phyloP scores from a whole-genome alignment of 2,329 filamentous ascomycete species.

The Domatiomyces catenatus region DNA sequence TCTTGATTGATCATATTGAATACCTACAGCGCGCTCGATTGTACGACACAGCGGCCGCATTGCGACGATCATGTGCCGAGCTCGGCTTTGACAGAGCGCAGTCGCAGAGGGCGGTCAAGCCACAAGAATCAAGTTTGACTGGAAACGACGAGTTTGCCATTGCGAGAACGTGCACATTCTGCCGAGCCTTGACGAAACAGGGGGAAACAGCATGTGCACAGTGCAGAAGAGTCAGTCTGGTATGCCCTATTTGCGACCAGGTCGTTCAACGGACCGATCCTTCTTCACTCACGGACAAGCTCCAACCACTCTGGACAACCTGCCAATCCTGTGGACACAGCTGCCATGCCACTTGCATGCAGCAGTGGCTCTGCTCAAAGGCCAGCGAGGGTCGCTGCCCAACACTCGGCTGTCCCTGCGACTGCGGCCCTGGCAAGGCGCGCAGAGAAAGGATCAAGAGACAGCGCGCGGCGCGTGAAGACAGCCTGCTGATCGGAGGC shows the following conservation, averaged over 20 bases:
- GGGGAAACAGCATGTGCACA: constrained; percentile 9
- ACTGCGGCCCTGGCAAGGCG: constrained; percentile 38
- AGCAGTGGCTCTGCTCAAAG: constrained; percentile 38
- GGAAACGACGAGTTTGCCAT: not conserved
- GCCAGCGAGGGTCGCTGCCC: constrained; percentile 41
- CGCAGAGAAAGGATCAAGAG: constrained; percentile 26
- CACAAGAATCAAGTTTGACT: not conserved
- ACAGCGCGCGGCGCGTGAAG: constrained; percentile 20
- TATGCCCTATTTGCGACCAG: constrained; percentile 16
- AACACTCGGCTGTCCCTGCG: constrained; percentile 43
- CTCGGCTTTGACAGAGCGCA: constrained; percentile 4
- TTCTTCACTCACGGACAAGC: not conserved
- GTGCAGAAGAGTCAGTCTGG: constrained; percentile 36
- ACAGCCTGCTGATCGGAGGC: constrained; percentile 16
- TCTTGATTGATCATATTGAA: constrained; percentile 43
- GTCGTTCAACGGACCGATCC: not conserved
- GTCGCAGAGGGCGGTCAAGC: not conserved
- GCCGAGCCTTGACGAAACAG: constrained; percentile 7
- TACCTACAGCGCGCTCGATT: constrained; percentile 31
- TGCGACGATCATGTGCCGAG: constrained; percentile 36
- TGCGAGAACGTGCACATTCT: constrained; percentile 6
- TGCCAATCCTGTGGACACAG: constrained; percentile 48
- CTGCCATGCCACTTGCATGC: constrained; percentile 43
- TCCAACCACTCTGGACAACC: constrained; percentile 33
- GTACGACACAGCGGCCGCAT: constrained; percentile 30